These are phyloP conservation scores for Colletotrichum lentis DNA, from an alignment of 2,329 filamentous ascomycete genomes.

Conservation along the genomic window DNA sequence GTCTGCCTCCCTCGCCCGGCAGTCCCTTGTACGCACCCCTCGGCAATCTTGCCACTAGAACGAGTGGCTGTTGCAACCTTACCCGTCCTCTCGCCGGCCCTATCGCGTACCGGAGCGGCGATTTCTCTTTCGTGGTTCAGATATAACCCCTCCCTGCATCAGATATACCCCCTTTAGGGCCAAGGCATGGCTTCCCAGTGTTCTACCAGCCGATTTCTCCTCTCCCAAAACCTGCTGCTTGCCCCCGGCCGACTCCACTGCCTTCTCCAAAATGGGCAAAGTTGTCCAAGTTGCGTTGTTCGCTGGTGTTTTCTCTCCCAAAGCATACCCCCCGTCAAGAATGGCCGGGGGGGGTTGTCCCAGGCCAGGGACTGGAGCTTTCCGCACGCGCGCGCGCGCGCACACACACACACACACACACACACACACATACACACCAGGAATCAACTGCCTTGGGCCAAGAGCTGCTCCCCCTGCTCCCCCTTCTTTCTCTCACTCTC, in stretches of 20 bases:
- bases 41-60: constrained; percentile 37
- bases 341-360: constrained; percentile 13
- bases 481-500: not conserved
- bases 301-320: constrained; percentile 24
- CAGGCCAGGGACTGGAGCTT: constrained; percentile 29
- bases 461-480: constrained; percentile 36
- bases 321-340: constrained; percentile 25
- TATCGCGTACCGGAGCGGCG: constrained; percentile 35
- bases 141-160: constrained; percentile 38
- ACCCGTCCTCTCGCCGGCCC: constrained; percentile 33
- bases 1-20: constrained; percentile 21
- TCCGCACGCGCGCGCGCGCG: constrained; percentile 20
- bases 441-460: constrained; percentile 38
- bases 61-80: constrained; percentile 35
- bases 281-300: constrained; percentile 28
- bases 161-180: constrained; percentile 39
- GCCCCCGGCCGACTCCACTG: constrained; percentile 32
- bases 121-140: constrained; percentile 34
- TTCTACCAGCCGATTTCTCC: constrained; percentile 24
- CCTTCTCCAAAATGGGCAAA: constrained; percentile 30
- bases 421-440: not conserved
- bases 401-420: constrained; percentile 23
- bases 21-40: constrained; percentile 28
- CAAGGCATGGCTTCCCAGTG: constrained; percentile 34
- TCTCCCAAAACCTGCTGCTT: constrained; percentile 36